These are phyloP conservation scores for Salinomyces thailandicus DNA, from an alignment of 2,329 filamentous ascomycete species.

Conservation along the genomic window DNA sequence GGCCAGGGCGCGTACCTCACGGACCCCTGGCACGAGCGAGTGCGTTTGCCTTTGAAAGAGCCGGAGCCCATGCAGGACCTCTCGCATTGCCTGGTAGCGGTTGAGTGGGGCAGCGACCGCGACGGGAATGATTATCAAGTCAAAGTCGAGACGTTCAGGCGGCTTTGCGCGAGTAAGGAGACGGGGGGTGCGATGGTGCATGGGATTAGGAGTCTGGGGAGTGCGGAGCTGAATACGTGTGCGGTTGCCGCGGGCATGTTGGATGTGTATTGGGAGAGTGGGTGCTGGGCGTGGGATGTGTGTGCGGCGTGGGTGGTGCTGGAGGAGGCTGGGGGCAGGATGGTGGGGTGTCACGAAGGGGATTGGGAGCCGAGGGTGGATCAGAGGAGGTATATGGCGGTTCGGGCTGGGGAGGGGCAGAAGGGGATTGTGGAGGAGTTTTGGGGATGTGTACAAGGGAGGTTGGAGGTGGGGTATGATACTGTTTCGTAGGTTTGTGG, in stretches of 20 bases:
- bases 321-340: conserved; percentile 60
- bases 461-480: conserved; percentile 33
- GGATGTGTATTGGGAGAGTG: conserved; percentile 73
- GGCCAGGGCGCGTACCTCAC: conserved; percentile 54
- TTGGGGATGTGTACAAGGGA: conserved; percentile 37
- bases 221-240: conserved; percentile 65
- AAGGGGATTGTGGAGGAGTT: conserved; percentile 39
- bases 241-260: conserved; percentile 59
- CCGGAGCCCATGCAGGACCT: conserved; percentile 48
- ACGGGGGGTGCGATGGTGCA: conserved; percentile 65
- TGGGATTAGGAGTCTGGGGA: conserved; percentile 58
- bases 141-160: conserved; percentile 56
- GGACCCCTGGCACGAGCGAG: conserved; percentile 13
- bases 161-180: conserved; percentile 26
- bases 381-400: conserved; percentile 45
- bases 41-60: conserved; percentile 34
- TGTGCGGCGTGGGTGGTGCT: conserved; percentile 72
- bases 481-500: background rate
- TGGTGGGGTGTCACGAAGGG: conserved; percentile 64
- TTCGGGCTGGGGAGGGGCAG: conserved; percentile 36
- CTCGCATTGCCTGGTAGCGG: conserved; percentile 53
- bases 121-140: conserved; percentile 58
- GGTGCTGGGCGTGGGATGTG: conserved; percentile 79
- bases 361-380: conserved; percentile 53
- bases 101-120: conserved; percentile 64